Base-by-base conservation (phyloP, 306 rosid genomes). In the Rosa chinensis region DNA sequence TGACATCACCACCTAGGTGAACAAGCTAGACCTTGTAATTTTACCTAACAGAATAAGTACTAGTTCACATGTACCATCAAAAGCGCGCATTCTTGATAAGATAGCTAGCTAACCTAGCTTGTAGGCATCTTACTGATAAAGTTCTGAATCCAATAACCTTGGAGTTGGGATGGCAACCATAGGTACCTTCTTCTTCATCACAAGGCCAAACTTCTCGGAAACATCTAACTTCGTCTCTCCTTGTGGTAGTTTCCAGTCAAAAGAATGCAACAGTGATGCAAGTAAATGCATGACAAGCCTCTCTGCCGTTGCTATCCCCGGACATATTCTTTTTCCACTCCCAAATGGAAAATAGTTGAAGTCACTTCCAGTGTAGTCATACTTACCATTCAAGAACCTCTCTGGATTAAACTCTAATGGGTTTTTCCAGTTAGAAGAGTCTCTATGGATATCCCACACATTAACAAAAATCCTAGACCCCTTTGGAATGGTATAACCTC, bases 251-350 rank as follows among this genome's bases (percentile, higher is more conserved):
- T 58, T 70, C 95, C 95, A 92, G 64, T 92, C 90, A 80, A 89
- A 92, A 5, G 87, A 87, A 76, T 92, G 93, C 52, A 90, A 14
- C 10, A 92, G 87, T 0, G 92, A 90, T 7, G 97, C 95, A 1
- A 86, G 58, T 14, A 81, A 85, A 70, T 87, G 67, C 32, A 90
- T 16, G 50, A 90, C 90, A 5, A 78, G 84, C 77, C 90, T 89
- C 86, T 92, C 92, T 13, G 93, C 97, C 95, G 89, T 90, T n/a
- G 86, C 92, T 5, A 73, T 85, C 20, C 97, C 97, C 12, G 87
- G 92, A 73, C 97, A 90, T 2, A 87, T 89, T 77, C 97, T 87
- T 77, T 90, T 79, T 13, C 95, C 97, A 40, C 92, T 88, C 17
- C 95, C 92, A 81, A 92, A 92, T 1, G 97, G 95, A 1, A 92